Evolutionary conservation across 495 filamentous ascomycete genomes (phyloP), one percentile per base, ranked within the genome.

Genomic region (Podospora pseudoanserina): DNA sequence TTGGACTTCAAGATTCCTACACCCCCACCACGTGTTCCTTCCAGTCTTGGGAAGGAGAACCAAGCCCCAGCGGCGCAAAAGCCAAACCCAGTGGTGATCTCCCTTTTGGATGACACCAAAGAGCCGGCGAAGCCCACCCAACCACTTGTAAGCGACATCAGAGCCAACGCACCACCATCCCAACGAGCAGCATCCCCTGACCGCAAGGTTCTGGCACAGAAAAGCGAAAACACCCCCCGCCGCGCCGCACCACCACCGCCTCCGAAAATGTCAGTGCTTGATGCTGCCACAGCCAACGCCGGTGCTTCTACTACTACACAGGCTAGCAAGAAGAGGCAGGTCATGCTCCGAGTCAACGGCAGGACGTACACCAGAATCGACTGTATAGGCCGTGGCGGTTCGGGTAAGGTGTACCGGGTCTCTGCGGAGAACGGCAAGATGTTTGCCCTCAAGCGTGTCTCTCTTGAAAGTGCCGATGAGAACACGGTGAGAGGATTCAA

Each of bases 371-470:
- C 91, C 18, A 87, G 92, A 26, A 85, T 98, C 65, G 94, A 96
- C 75, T 91, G 89, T 65, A 90, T 99, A 65, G 95, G 96, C 2
- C 89, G 92, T 56, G 95, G 95, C 66, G 95, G 95, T 26, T 97
- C 92, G 68, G 91, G 91, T 34, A 91, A 94, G 71, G 95, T 99
- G 1, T 99, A 97, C 75, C 91, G 94, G 56, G 95, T 99, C 6
- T 96, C 97, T 85, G 94, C 95, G 0, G 96, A 98, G 73, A 98
- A 95, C 75, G 92, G 89, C 69, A 96, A 93, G 78, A 91, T 95
- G 75, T 92, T 97, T 73, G 95, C 95, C 1, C 80, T 99, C 65
- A 99, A 99, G 80, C 86, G 92, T 57, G 95, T 98, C 4, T 92
- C 93, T 3, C 84, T 98, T 18, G 92, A 96, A 71, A 91, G 93